Evolutionary conservation across 345 rosid species (phyloP), one percentile per base, ranked within the genome.

Genomic region (Microthlaspi erraticum): DNA sequence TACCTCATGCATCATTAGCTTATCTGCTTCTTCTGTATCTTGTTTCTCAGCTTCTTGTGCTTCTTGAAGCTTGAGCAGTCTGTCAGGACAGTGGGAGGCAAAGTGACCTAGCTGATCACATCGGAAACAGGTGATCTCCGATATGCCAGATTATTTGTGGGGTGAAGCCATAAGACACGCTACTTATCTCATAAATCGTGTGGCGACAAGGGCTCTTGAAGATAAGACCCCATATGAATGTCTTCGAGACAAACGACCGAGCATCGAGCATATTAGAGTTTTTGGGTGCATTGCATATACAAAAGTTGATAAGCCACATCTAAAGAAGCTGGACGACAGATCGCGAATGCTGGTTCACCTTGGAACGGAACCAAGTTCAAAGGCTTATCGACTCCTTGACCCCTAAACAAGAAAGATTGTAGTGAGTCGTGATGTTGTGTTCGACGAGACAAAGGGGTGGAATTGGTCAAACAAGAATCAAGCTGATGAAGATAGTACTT

Each of bases 341-440:
- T 53, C 38, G 0, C 2, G 58, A 1, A 2, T 10, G 3, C 42
- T 38, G 0, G 42, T 38, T 0, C 13, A 38, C 1, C 1, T 38
- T 0, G 42, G 42, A 12, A 53, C 9, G 0, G 37, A 53, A n/a
- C 58, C 18, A 1, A 18, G 58, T 1, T 12, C 36, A 0, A 53
- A 26, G 4, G 38, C 38, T 0, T 26, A 53, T 8, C 4, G 10
- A 1, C 2, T 53, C 0, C 0, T 3, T 0, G 5, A 31, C 7
- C 58, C 58, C 0, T 0, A 4, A 3, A 7, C 4, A 0, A 1
- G 4, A 9, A 53, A n/a, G 1, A n/a, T 53, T 0, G 0, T 53
- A 0, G 58, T 53, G 0, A 53, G 56, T 2, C 8, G 17, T 0
- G 34, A 51, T 26, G 17, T 45, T 7, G 23, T 38, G 5, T 38